Conservation (phyloP, 1,139 yeast genomes). For the Debaryomyces nepalensis region DNA sequence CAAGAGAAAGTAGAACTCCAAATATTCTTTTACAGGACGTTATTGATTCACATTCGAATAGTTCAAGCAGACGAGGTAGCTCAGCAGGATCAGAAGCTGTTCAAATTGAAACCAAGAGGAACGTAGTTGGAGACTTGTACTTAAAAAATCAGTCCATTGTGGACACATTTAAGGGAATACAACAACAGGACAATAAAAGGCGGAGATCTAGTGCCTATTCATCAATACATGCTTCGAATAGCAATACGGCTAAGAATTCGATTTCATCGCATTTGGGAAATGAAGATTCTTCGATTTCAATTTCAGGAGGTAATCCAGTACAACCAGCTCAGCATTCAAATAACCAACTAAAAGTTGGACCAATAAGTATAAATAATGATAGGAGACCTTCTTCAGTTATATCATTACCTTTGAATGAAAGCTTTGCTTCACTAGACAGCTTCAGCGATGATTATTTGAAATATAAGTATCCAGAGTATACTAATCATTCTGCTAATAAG, state of each 20-base stretch:
- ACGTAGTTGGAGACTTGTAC: conserved; percentile 61
- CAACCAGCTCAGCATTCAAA: conserved; percentile 16
- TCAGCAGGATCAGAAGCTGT: conserved; percentile 47
- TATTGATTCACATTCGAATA: conserved; percentile 33
- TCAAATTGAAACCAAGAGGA: conserved; percentile 53
- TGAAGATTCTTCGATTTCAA: conserved; percentile 2
- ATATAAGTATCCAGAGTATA: conserved; percentile 40
- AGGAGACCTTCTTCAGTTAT: conserved; percentile 43
- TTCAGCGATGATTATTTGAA: conserved; percentile 61
- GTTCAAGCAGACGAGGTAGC: conserved; percentile 41
- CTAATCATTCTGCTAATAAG: conserved; percentile 1
- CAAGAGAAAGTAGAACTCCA: conserved; percentile 35
- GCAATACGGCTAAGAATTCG: conserved; percentile 25
- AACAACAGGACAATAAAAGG: conserved; percentile 50
- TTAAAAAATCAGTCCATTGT: conserved; percentile 52
- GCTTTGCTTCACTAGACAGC: conserved; percentile 79
- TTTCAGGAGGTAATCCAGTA: conserved; percentile 12
- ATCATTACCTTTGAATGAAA: conserved; percentile 67
- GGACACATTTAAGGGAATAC: conserved; percentile 55
- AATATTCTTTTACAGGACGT: conserved; percentile 39
- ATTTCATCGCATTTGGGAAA: conserved; percentile 21
- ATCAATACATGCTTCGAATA: conserved; percentile 18
- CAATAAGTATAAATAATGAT: conserved; percentile 28
- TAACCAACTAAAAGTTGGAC: conserved; percentile 37
- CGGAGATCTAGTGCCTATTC: conserved; percentile 45